Percentiles rank a stretch among this genome's conserved stretches.
Evolutionary conservation across 2,329 filamentous ascomycete genomes (phyloP).

Genomic region (Penicillium sp.): DNA sequence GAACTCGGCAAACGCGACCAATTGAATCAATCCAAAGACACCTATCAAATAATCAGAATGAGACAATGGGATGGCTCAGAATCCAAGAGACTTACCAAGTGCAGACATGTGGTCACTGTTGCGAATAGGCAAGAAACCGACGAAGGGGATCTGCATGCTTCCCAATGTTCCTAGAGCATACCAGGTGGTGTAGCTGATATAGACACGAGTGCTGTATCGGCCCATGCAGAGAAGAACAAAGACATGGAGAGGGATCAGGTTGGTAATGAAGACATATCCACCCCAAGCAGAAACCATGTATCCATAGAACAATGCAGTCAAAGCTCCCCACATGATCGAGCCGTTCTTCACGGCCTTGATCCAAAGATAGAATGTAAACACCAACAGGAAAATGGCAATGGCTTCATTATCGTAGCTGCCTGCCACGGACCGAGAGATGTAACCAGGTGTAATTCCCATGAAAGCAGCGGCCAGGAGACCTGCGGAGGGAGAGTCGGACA

Average conservation of each 20-base stretch:
- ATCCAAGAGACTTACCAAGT: slow-evolving; percentile 60
- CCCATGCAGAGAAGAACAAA: slow-evolving; percentile 97
- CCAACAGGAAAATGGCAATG: slow-evolving; percentile 96
- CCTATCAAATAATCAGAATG: slow-evolving; percentile 51
- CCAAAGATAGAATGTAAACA: slow-evolving; percentile 98
- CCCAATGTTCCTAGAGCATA: slow-evolving; percentile 93
- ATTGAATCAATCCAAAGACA: slow-evolving; percentile 91
- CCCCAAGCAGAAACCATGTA: slow-evolving; percentile 99
- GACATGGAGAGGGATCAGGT: slow-evolving; percentile 87
- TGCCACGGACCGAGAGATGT: slow-evolving; percentile 95
- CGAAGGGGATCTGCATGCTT: slow-evolving; percentile 99
- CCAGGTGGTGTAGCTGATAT: slow-evolving; percentile 97
- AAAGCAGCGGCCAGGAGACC: slow-evolving; percentile 91
- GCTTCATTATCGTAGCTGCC: slow-evolving; percentile 99
- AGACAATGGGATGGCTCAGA: not conserved
- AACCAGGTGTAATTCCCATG: slow-evolving; percentile 96
- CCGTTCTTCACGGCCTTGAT: slow-evolving; percentile 97
- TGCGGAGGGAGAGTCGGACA: slow-evolving; percentile 91
- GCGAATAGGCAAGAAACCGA: slow-evolving; percentile 92
- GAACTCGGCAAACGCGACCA: slow-evolving; percentile 89
- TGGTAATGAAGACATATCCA: slow-evolving; percentile 99
- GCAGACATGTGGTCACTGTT: slow-evolving; percentile 99
- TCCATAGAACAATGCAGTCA: slow-evolving; percentile 94
- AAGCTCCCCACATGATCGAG: slow-evolving; percentile 92
- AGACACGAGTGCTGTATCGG: slow-evolving; percentile 86